Base-by-base conservation (phyloP, 129 eudicot species). In the Ambrosia trifida region DNA sequence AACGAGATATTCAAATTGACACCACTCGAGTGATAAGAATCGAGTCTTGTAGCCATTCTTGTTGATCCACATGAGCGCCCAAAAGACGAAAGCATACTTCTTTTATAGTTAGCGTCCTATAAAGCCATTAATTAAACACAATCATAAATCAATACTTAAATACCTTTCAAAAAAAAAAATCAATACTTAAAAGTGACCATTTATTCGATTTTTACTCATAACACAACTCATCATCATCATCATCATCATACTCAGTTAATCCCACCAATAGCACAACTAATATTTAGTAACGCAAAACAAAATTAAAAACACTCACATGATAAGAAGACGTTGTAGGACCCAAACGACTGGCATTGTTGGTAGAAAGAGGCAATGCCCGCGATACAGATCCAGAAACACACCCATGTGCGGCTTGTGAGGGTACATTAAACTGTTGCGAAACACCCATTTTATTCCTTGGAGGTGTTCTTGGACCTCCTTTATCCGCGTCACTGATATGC, bases 381-480 rank as follows among this genome's bases (percentile, higher is more conserved):
- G 85, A 65, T 7, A 67, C 45, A 50, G 91, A 52, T 56, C 84
- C 76, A 35, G 72, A 35, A 24, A 36, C 11, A 24, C 61, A 43
- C 45, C 56, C 49, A 47, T 67, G 64, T 4, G 72, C 12, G 31
- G 68, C 72, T 44, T 79, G 83, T 51, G 86, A 64, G 19, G 83
- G 77, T 5, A 59, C 13, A 50, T 46, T 81, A 19, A 83, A 81
- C 49, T 86, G 87, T 41, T 86, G 87, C 72, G 79, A 89, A 47
- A 86, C 71, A 35, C 89, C 83, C 95, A 87, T 91, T 77, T 87
- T 90, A 67, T 87, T 90, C 73, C 95, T 85, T 4, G 89, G 86
- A 60, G 97, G 91, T 69, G 89, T 83, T 64, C 79, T 75, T 28
- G 91, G 87, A 58, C 85, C 87, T 69, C 89, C 95, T 83, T 73